Conservation (phyloP, 2,329 filamentous ascomycete species). For the Bipolaris cookei region DNA sequence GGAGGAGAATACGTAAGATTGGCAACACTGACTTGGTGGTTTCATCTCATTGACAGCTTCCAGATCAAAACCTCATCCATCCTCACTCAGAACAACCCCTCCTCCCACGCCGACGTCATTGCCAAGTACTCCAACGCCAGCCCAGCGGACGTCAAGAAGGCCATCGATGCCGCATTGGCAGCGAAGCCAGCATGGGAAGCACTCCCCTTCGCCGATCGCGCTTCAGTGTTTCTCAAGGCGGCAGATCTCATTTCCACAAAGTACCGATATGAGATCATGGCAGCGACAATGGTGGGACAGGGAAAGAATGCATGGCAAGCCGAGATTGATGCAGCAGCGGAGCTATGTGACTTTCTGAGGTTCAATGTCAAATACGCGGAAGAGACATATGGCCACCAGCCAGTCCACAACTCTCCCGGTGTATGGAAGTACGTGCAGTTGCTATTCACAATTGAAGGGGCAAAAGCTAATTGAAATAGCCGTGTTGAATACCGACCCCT, state of each 20-base stretch:
- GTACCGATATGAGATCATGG: constrained; percentile 97
- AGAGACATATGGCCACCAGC: constrained; percentile 87
- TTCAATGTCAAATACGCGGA: constrained; percentile 95
- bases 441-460: neutral
- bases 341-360: constrained; percentile 88
- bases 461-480: constrained; percentile 47
- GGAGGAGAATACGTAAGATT: constrained; percentile 75
- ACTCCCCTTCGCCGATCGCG: constrained; percentile 86
- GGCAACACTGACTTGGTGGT: neutral
- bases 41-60: constrained; percentile 16
- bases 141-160: constrained; percentile 73
- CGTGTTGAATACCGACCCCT: constrained; percentile 86
- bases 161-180: constrained; percentile 84
- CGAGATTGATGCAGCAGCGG: constrained; percentile 95
- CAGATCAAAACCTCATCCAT: constrained; percentile 71
- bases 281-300: constrained; percentile 92
- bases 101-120: constrained; percentile 75
- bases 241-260: constrained; percentile 89
- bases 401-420: constrained; percentile 78
- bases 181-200: constrained; percentile 87
- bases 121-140: constrained; percentile 87
- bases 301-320: constrained; percentile 99
- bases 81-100: constrained; percentile 79
- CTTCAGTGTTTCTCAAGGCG: constrained; percentile 93
- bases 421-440: constrained; percentile 74